Conservation (phyloP, 2,329 filamentous ascomycete species). For the Mollisia scopiformis region DNA sequence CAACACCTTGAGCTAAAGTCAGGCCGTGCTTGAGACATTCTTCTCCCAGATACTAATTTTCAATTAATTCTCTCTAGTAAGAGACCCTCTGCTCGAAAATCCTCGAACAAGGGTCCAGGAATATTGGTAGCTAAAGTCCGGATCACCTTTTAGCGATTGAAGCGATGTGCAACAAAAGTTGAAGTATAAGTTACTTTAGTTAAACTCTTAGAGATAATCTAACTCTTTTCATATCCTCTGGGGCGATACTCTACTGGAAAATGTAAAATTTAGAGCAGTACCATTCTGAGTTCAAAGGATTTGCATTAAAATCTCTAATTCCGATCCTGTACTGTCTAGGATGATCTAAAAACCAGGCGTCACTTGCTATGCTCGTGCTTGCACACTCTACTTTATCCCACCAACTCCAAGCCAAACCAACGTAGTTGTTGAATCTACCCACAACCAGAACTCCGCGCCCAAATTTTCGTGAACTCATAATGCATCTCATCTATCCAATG, state of each 20-base stretch:
- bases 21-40: too few relatives aligned
- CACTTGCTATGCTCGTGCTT: constrained; percentile 16
- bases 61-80: too few relatives aligned
- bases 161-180: too few relatives aligned
- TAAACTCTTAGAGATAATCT: background rate
- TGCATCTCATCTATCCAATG: background rate
- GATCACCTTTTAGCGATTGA: too few relatives aligned
- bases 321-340: background rate
- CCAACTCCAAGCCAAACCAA: background rate
- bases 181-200: background rate
- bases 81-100: too few relatives aligned
- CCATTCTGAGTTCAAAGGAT: background rate
- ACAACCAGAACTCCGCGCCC: constrained; percentile 5
- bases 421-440: constrained; percentile 26
- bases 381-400: constrained; percentile 3
- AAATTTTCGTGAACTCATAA: background rate
- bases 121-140: too few relatives aligned
- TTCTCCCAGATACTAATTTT: too few relatives aligned
- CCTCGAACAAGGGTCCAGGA: too few relatives aligned
- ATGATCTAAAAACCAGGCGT: background rate
- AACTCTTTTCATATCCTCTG: too few relatives aligned
- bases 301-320: background rate
- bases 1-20: too few relatives aligned
- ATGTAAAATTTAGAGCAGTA: background rate
- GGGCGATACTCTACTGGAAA: background rate